These are phyloP conservation scores for Inga laurina DNA, from an alignment of 306 rosid species.

Conservation along the genomic window DNA sequence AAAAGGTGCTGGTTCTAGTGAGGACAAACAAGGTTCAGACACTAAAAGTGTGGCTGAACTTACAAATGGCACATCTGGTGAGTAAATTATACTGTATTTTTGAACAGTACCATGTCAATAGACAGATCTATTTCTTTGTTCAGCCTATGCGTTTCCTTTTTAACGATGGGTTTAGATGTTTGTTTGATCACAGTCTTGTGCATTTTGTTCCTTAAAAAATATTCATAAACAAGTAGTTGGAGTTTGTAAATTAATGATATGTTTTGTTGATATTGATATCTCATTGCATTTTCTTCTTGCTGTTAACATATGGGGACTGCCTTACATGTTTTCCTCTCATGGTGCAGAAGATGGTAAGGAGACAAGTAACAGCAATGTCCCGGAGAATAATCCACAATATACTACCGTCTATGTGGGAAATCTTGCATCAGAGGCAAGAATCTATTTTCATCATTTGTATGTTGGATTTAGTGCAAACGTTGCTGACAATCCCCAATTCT, in stretches of 20 bases:
- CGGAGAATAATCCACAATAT: conserved; percentile 91
- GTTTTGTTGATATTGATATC: background rate
- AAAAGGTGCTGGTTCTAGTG: conserved; percentile 82
- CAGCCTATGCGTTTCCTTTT: background rate
- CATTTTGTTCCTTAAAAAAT: background rate
- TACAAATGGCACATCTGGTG: conserved; percentile 89
- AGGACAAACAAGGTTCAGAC: conserved; percentile 81
- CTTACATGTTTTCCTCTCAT: conserved; percentile 22
- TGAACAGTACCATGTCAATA: background rate
- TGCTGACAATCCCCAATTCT: background rate
- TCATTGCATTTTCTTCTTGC: conserved; percentile 9
- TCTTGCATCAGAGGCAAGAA: conserved; percentile 82
- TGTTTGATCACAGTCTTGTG: conserved; percentile 9
- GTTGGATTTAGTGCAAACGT: background rate
- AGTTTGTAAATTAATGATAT: background rate
- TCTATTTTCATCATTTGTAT: background rate
- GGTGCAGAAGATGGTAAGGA: conserved; percentile 92
- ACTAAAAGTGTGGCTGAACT: conserved; percentile 84
- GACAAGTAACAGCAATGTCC: conserved; percentile 65
- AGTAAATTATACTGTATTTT: conserved; percentile 28
- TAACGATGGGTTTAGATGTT: background rate
- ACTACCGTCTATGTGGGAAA: conserved; percentile 98
- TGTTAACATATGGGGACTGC: background rate
- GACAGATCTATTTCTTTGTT: background rate
- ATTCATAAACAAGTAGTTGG: conserved; percentile 20